Evolutionary conservation across 164 flowering plant genomes (phyloP).

Genomic region (Vitis riparia): DNA sequence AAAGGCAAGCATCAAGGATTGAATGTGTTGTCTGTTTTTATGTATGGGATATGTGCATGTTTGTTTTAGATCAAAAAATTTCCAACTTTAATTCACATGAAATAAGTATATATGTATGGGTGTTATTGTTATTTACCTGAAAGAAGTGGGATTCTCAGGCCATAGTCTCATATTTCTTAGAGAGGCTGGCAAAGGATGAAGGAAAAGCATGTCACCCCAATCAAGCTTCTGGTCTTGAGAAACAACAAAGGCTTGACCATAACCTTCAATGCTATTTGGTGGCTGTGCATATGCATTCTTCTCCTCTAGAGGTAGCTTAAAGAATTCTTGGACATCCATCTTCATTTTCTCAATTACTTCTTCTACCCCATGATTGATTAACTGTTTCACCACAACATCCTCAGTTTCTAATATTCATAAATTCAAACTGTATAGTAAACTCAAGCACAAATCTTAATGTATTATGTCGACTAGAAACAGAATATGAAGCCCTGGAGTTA

Average conservation of each 20-base stretch:
- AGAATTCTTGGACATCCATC: constrained; percentile 36
- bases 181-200: constrained; percentile 22
- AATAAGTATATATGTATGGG: neutral
- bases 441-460: too few species aligned
- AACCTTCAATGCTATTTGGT: constrained; percentile 45
- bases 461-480: too few species aligned
- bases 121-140: constrained; percentile 28
- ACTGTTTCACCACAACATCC: constrained; percentile 21
- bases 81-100: too few species aligned
- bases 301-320: constrained; percentile 48
- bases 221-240: constrained; percentile 56
- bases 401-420: too few species aligned
- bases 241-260: constrained; percentile 53
- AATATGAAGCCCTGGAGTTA: neutral
- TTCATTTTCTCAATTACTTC: constrained; percentile 42
- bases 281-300: constrained; percentile 37
- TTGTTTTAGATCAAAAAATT: too few species aligned
- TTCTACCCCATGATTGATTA: constrained; percentile 49
- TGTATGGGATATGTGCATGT: too few species aligned
- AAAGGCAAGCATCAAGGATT: too few species aligned
- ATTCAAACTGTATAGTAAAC: too few species aligned
- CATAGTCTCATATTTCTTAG: constrained; percentile 32
- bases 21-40: too few species aligned
- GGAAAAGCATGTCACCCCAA: constrained; percentile 52
- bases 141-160: constrained; percentile 36